Conservation (phyloP, 768 basidiomycete genomes). For the Agaricus bisporus region DNA sequence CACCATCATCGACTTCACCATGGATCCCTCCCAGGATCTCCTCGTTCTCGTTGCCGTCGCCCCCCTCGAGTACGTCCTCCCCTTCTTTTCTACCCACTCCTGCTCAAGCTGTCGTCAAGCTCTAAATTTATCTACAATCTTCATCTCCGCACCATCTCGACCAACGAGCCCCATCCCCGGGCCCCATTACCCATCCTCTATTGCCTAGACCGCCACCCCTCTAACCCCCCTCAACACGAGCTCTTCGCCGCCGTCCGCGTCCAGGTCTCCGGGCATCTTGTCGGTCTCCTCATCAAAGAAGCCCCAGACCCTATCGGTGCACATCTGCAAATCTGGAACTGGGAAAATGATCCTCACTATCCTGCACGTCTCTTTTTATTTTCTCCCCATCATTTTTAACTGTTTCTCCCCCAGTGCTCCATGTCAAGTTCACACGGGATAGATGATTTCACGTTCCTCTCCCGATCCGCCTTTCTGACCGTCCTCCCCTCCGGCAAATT, state of each 20-base stretch:
- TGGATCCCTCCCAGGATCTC: slow-evolving; percentile 51
- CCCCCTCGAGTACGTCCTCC: slow-evolving; percentile 31
- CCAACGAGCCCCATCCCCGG: slow-evolving; percentile 44
- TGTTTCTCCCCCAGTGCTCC: slow-evolving; percentile 24
- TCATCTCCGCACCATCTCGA: slow-evolving; percentile 43
- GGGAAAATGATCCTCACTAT: slow-evolving; percentile 31
- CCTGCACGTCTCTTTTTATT: slow-evolving; percentile 29
- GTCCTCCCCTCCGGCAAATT: slow-evolving; percentile 40
- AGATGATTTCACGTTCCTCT: slow-evolving; percentile 49
- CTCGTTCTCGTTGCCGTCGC: slow-evolving; percentile 43
- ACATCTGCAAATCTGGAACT: slow-evolving; percentile 48
- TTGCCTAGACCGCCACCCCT: slow-evolving; percentile 28
- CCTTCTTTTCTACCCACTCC: background rate
- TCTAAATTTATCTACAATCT: slow-evolving; percentile 40
- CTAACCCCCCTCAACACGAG: slow-evolving; percentile 23
- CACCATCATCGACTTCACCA: slow-evolving; percentile 48
- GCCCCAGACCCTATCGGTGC: slow-evolving; percentile 32
- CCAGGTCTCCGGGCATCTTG: slow-evolving; percentile 38
- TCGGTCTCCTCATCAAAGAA: slow-evolving; percentile 47
- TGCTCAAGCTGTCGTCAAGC: slow-evolving; percentile 18
- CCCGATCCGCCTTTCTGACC: slow-evolving; percentile 38
- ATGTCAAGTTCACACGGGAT: slow-evolving; percentile 37
- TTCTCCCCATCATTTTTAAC: background rate
- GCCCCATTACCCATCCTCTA: slow-evolving; percentile 33
- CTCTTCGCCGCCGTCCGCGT: slow-evolving; percentile 36